Conservation (phyloP, 169 alveolate species). For the Plasmodium vinckei region DNA sequence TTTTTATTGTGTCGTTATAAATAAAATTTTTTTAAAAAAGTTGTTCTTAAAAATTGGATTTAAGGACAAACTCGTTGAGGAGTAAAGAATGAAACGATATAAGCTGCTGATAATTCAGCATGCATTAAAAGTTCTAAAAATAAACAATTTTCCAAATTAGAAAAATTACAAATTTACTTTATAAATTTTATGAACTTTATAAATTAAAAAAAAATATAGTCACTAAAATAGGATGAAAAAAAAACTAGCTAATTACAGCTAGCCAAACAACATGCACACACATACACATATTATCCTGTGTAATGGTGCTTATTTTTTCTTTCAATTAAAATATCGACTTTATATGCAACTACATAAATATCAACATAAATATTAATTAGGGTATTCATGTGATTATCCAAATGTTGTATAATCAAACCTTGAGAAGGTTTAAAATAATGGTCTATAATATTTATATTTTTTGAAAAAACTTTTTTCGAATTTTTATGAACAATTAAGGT, state of each 20-base stretch:
- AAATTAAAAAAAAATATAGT: no score
- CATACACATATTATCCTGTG: constrained; percentile 9
- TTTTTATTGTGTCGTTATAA: constrained; percentile 1
- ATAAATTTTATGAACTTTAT: no score
- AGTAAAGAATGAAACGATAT: no score
- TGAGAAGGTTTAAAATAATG: constrained; percentile 49
- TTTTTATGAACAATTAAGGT: constrained; percentile 72
- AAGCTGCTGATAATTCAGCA: no score
- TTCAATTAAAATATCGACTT: constrained; percentile 59
- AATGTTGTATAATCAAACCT: constrained; percentile 59
- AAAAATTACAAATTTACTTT: no score
- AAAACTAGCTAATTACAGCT: no score
- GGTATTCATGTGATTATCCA: constrained; percentile 23
- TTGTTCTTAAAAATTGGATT: not conserved
- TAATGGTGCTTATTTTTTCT: not conserved
- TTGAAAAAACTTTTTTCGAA: constrained; percentile 40
- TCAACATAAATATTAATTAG: constrained; percentile 40
- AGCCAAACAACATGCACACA: not conserved
- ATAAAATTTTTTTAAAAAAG: not conserved
- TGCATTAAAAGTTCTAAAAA: no score
- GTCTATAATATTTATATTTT: constrained; percentile 54
- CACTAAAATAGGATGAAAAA: no score
- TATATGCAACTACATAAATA: constrained; percentile 65
- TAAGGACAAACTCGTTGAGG: not conserved
- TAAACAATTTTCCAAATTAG: no score